Evolutionary conservation across 202 grass and related monocot genomes (phyloP).

Genomic region (Tripidium arundinaceum): DNA sequence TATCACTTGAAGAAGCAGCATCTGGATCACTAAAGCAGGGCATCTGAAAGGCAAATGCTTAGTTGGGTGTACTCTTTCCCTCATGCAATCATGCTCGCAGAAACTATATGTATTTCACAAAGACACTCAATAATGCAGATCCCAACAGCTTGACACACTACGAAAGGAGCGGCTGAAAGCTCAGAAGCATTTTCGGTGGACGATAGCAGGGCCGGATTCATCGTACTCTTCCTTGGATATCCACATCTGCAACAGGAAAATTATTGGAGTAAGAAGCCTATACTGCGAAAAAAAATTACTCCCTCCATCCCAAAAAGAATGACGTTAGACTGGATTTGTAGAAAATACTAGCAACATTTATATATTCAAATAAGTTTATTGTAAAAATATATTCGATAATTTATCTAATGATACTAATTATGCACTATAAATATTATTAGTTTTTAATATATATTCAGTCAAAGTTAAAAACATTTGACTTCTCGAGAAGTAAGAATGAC

Average conservation of each 20-base stretch:
- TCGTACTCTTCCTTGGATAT: constrained; percentile 76
- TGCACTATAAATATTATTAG: too few species aligned
- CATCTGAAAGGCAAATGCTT: neutral
- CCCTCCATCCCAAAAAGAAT: too few species aligned
- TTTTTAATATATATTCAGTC: too few species aligned
- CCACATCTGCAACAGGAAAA: constrained; percentile 58
- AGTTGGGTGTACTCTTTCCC: neutral
- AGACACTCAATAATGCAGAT: neutral
- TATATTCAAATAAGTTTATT: too few species aligned
- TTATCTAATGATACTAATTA: too few species aligned
- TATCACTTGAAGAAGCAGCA: neutral
- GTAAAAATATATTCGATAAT: too few species aligned
- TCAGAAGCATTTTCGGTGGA: constrained; percentile 78
- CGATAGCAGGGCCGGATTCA: constrained; percentile 66
- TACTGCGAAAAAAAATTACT: too few species aligned
- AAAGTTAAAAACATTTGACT: too few species aligned
- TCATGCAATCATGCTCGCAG: neutral
- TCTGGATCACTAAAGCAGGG: constrained; percentile 1
- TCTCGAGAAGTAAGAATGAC: too few species aligned
- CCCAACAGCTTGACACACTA: neutral
- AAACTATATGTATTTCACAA: constrained; percentile 22
- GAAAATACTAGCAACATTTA: too few species aligned
- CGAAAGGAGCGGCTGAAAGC: neutral
- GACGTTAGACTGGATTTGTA: too few species aligned
- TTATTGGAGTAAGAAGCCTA: neutral